Evolutionary conservation across 805 yeast genomes (phyloP), one percentile per base, ranked within the genome.

Genomic region (Lipomyces yamadae): DNA sequence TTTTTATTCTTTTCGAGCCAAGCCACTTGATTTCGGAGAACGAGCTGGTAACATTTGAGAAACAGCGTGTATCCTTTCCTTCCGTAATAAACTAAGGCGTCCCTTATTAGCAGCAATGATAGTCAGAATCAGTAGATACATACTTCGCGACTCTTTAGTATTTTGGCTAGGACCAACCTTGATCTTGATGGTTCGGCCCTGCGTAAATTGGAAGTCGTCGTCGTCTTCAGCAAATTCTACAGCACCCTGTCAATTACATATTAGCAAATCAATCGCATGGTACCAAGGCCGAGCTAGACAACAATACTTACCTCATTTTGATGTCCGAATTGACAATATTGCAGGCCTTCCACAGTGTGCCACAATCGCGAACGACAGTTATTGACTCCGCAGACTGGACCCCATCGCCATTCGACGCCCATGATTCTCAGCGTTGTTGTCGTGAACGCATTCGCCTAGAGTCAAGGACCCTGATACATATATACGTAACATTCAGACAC

Each of bases 251-350:
- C 3, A 39, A 56, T 24, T 10, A 33, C 13, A 15, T 18, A 24
- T 24, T 54, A 10, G 33, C 24, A 42, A 24, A 5, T 5, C 37
- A 15, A 8, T 24, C 11, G 29, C 58, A 57, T n/a, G n/a, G 32
- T 24, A 30, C 50, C 33, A 10, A 57, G 4, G 10, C 3, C 13
- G 15, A 37, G 13, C 39, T 13, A 39, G 42, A 24, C 24, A 32
- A 15, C 1, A 18, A 5, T 8, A 33, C 50, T 10, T 34, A 67
- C 70, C 70, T 88, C 94, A 77, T 86, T 85, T 29, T 93, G 92
- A 78, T 94, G 99, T 4, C 98, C 98, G 74, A 85, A 89, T 73
- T 90, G 94, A 76, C 99, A 94, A 10, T 93, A 88, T 64, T 87
- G 83, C 60, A 85, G 85, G 33, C 99, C 99, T 73, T 90, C 91